Percentiles rank a stretch among this genome's conserved stretches.
Evolutionary conservation across 169 alveolate species (phyloP).

Genomic region (Besnoitia besnoiti): DNA sequence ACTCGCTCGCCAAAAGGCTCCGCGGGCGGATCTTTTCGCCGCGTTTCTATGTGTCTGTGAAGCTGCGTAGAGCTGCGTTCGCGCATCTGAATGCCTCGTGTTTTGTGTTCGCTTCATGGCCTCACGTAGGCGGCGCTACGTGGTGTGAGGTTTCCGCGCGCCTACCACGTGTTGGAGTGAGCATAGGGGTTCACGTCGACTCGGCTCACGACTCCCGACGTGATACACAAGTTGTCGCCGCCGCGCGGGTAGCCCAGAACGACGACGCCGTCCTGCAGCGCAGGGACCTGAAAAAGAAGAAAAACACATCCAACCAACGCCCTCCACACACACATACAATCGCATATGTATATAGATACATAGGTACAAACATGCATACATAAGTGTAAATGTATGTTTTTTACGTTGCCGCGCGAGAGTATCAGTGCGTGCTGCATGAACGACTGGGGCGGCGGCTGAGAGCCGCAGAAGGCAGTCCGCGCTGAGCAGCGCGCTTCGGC

Average conservation of each 20-base stretch:
- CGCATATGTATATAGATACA: too few relatives aligned
- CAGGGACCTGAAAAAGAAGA: constrained; percentile 71
- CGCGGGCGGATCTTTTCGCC: too few relatives aligned
- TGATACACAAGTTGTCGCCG: constrained; percentile 87
- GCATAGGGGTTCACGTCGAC: constrained; percentile 83
- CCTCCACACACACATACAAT: too few relatives aligned
- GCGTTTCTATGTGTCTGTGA: background rate
- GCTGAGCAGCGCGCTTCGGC: too few relatives aligned
- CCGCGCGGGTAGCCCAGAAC: constrained; percentile 90
- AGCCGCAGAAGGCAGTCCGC: too few relatives aligned
- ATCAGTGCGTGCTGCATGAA: too few relatives aligned
- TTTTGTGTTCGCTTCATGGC: too few relatives aligned
- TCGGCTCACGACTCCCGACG: constrained; percentile 89
- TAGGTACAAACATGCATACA: background rate
- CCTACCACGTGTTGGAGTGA: constrained; percentile 73
- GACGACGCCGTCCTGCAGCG: constrained; percentile 81
- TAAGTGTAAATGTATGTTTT: background rate
- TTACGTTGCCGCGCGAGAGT: too few relatives aligned
- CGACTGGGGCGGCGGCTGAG: too few relatives aligned
- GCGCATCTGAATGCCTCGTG: too few relatives aligned
- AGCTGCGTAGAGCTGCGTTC: background rate
- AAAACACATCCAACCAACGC: background rate
- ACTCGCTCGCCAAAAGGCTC: background rate
- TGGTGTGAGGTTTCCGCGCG: too few relatives aligned
- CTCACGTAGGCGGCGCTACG: too few relatives aligned